Base-by-base conservation (phyloP, 768 basidiomycete genomes). In the Cubamyces sp. region DNA sequence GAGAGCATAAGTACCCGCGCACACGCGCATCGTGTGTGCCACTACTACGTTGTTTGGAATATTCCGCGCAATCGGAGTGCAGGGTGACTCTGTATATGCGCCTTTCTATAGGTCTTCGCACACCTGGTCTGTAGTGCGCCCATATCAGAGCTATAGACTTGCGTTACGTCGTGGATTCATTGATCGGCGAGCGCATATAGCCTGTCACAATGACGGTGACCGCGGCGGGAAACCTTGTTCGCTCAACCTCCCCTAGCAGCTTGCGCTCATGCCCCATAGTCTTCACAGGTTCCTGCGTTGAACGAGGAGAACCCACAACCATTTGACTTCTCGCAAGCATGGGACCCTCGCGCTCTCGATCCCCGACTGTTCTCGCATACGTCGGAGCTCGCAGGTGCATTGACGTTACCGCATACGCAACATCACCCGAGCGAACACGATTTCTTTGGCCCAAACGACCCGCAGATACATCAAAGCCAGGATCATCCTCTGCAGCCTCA, bases 371-470 rank as follows among this genome's bases (percentile, higher is more conserved):
- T 75, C 40, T 69, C 71, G 15, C 66, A 66, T 8, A 70, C 70
- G 23, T 83, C 82, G 1, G 80, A 81, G 66, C 73, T 84, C 7
- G 82, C 82, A 1, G 78, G 81, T 50, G 83, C 83, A 5, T 69
- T 84, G 63, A 78, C 78, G 2, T 65, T 80, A 26, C 76, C 80
- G 16, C 30, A 68, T 6, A 53, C 61, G 1, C 51, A 42, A 23
- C 46, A 51, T 1, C 61, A 62, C 16, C 19, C 48, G 49, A 18
- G 18, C 43, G 37, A 49, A 26, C 54, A 48, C 37, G 19, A 19
- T 6, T n/a, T 51, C 28, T 59, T 40, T 16, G 30, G n/a, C 6
- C 56, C 50, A 0, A 21, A 39, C 21, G 51, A 45, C 5, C 42
- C 48, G 3, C 62, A 42, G n/a, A 45, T 18, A 12, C 54, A 43